phyloP scores from a whole-genome alignment of 1,284 basidiomycete genomes.

The Puccinia hordei region DNA sequence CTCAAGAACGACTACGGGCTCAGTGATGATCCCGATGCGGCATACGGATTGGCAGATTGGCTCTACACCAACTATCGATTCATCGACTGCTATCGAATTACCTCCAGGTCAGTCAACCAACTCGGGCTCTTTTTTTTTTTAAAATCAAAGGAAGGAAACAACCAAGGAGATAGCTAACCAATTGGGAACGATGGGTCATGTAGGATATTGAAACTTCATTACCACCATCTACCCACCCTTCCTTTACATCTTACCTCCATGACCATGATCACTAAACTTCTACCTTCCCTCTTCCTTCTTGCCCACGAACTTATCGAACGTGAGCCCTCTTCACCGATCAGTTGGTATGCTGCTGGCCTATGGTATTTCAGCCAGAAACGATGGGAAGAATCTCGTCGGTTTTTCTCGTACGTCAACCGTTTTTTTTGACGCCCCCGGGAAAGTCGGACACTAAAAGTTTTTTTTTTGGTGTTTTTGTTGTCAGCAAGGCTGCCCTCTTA shows the following conservation, averaged over 20 bases:
- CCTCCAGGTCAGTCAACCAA: slow-evolving; percentile 67
- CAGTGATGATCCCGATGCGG: slow-evolving; percentile 84
- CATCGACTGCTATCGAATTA: slow-evolving; percentile 89
- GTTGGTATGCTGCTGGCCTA: slow-evolving; percentile 97
- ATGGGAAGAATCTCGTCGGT: slow-evolving; percentile 84
- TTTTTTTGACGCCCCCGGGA: too few species aligned
- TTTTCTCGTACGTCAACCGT: slow-evolving; percentile 72
- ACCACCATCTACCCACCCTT: slow-evolving; percentile 80
- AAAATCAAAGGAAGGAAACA: too few species aligned
- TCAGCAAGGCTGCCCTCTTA: slow-evolving; percentile 90
- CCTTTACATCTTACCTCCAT: slow-evolving; percentile 95
- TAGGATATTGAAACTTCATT: slow-evolving; percentile 77
- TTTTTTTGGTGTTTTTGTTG: slow-evolving; percentile 1
- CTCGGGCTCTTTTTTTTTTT: neutral
- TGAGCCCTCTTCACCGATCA: slow-evolving; percentile 85
- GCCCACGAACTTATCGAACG: slow-evolving; percentile 92
- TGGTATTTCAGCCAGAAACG: slow-evolving; percentile 88
- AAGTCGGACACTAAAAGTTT: too few species aligned
- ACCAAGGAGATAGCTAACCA: too few species aligned
- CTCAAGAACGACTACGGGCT: slow-evolving; percentile 78
- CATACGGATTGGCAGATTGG: slow-evolving; percentile 88
- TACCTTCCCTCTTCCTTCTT: slow-evolving; percentile 88
- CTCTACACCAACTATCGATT: slow-evolving; percentile 84
- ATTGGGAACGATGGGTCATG: neutral
- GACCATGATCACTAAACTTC: slow-evolving; percentile 86